Base-by-base conservation (phyloP, 2,329 filamentous ascomycete genomes). In the Podosphaera xanthii region DNA sequence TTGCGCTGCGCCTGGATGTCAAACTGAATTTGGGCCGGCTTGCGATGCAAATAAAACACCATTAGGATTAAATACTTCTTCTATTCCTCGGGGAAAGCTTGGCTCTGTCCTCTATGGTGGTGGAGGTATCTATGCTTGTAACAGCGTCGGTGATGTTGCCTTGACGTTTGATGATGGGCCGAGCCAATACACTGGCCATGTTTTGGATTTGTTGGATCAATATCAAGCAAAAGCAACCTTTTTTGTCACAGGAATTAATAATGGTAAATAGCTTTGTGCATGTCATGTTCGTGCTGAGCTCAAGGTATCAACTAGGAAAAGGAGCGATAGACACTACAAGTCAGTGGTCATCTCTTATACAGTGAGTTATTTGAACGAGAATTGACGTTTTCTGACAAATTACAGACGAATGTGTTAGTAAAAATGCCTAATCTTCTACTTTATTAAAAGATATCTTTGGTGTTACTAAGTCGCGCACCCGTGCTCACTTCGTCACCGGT, bases 161-260 rank as follows among this genome's bases (percentile, higher is more conserved):
- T 68, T 86, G 59, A 85, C 82, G 0, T 86, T 78, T 64, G 82
- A 86, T 64, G 82, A 85, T 65, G 82, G 82, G 1, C 82, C 82
- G 10, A 78, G 76, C 62, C 70, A 75, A 35, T 83, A 80, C 68
- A 85, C 82, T 0, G 70, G 71, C 48, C 76, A 81, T 61, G 74
- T 86, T 10, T 72, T 86, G 34, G 77, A 84, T 66, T 71, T 82
- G 49, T 73, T 85, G 46, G 74, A 76, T 61, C 72, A 72, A 50
- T 82, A 83, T 66, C 72, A 76, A 34, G 81, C 79, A 6, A 81
- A 78, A 62, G 82, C 80, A 0, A 86, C 83, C 1, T 86, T 86
- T 52, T 67, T 68, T 60, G 63, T 68, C 30, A 66, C 75, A 6
- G 77, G 77, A 4, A 78, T 75, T 68, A 66, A 66, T 40, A 65